These are phyloP conservation scores for Skeletonema grethae DNA, from an alignment of 108 stramenopile species.

Conservation along the genomic window DNA sequence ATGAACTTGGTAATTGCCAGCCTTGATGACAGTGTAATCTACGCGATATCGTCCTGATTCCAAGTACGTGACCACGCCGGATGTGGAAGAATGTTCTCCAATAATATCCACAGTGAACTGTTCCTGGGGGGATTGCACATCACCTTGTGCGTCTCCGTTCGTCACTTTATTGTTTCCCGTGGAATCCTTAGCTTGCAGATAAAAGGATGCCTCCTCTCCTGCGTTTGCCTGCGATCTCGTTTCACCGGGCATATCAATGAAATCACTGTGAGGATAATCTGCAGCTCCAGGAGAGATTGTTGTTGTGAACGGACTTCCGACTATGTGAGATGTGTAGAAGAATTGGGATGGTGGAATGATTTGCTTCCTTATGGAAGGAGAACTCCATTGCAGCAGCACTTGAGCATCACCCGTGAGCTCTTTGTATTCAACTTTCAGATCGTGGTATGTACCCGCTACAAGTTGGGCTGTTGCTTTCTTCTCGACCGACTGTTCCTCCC, in stretches of 20 bases:
- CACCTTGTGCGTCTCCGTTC: slow-evolving; percentile 54
- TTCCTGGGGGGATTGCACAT: slow-evolving; percentile 49
- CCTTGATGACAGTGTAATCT: slow-evolving; percentile 66
- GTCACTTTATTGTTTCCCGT: slow-evolving; percentile 56
- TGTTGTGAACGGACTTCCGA: slow-evolving; percentile 74
- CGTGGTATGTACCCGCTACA: slow-evolving; percentile 56
- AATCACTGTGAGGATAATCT: slow-evolving; percentile 68
- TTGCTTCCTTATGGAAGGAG: slow-evolving; percentile 53
- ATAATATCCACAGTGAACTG: slow-evolving; percentile 62
- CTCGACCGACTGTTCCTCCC: slow-evolving; percentile 56
- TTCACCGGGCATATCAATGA: slow-evolving; percentile 54
- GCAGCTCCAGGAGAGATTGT: slow-evolving; percentile 73
- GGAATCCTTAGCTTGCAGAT: slow-evolving; percentile 73
- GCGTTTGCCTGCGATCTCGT: slow-evolving; percentile 58
- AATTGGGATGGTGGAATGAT: slow-evolving; percentile 59
- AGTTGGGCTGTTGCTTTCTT: slow-evolving; percentile 53
- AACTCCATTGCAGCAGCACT: slow-evolving; percentile 68
- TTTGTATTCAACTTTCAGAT: slow-evolving; percentile 76
- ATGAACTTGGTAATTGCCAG: slow-evolving; percentile 69
- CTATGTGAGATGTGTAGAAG: slow-evolving; percentile 62
- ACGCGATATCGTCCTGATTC: slow-evolving; percentile 67
- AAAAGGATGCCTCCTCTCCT: slow-evolving; percentile 65
- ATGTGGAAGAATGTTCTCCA: slow-evolving; percentile 17
- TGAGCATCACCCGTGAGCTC: slow-evolving; percentile 75
- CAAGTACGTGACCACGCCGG: slow-evolving; percentile 60